Conservation (phyloP, 805 yeast genomes). For the Cyberlindnera petersonii region DNA sequence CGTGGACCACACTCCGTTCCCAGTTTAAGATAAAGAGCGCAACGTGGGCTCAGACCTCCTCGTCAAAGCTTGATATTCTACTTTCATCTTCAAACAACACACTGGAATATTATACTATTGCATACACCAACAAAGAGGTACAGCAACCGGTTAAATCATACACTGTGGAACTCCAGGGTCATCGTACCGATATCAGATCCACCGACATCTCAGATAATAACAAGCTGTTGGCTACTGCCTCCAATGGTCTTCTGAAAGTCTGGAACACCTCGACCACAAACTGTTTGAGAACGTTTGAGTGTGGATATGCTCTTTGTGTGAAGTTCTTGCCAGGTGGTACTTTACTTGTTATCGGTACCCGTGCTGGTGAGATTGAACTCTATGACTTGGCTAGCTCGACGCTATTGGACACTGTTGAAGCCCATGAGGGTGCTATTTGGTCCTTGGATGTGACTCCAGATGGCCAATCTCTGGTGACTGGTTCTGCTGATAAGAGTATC, state of each 20-base stretch:
- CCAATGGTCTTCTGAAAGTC: slow-evolving; percentile 82
- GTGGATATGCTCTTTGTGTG: slow-evolving; percentile 81
- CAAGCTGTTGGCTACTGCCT: slow-evolving; percentile 79
- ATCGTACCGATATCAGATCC: slow-evolving; percentile 84
- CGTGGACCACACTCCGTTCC: slow-evolving; percentile 66
- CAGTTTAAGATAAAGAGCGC: slow-evolving; percentile 59
- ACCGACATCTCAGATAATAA: slow-evolving; percentile 79
- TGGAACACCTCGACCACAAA: slow-evolving; percentile 76
- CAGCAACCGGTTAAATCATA: slow-evolving; percentile 45
- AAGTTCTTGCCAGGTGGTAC: slow-evolving; percentile 90
- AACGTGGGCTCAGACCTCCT: slow-evolving; percentile 53
- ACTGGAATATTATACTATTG: slow-evolving; percentile 63
- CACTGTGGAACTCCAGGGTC: slow-evolving; percentile 75
- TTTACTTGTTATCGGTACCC: slow-evolving; percentile 81
- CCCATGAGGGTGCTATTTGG: slow-evolving; percentile 86
- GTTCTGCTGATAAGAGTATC: slow-evolving; percentile 88
- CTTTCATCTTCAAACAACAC: slow-evolving; percentile 69
- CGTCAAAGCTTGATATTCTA: slow-evolving; percentile 54
- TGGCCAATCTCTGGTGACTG: slow-evolving; percentile 82
- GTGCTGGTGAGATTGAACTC: slow-evolving; percentile 77
- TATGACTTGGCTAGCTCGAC: slow-evolving; percentile 85
- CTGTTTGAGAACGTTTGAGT: slow-evolving; percentile 81
- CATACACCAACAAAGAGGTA: slow-evolving; percentile 54
- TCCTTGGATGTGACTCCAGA: slow-evolving; percentile 81
- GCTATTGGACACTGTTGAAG: slow-evolving; percentile 65